Evolutionary conservation across 306 rosid species (phyloP).

Genomic region (Cotoneaster glaucophyllus): DNA sequence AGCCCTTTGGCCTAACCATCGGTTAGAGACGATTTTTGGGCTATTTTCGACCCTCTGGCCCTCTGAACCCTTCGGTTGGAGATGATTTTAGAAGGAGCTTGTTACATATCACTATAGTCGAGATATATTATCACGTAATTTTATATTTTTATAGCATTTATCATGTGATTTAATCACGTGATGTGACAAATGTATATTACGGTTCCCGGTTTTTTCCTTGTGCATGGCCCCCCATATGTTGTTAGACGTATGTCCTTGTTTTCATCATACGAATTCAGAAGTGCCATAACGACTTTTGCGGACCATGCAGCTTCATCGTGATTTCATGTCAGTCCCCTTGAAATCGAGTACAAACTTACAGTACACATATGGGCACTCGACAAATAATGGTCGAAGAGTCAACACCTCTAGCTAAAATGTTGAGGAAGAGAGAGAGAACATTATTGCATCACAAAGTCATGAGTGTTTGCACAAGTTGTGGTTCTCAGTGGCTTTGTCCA

Average conservation of each 20-base stretch:
- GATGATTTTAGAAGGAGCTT: no score
- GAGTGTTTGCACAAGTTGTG: constrained; percentile 4
- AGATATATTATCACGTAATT: no score
- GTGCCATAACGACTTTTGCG: background rate
- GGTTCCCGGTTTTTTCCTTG: background rate
- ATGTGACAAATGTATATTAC: no score
- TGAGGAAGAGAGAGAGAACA: background rate
- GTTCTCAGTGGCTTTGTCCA: constrained; percentile 1
- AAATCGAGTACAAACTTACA: constrained; percentile 2
- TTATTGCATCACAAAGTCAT: constrained; percentile 7
- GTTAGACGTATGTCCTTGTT: background rate
- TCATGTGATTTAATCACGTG: no score
- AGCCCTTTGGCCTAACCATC: no score
- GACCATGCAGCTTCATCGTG: background rate
- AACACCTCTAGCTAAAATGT: constrained; percentile 4
- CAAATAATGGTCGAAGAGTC: constrained; percentile 13
- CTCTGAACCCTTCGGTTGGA: no score
- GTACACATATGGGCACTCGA: constrained; percentile 10
- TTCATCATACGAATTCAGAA: constrained; percentile 5
- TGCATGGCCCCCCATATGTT: background rate
- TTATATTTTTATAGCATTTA: no score
- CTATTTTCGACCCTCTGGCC: no score
- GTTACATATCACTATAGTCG: no score
- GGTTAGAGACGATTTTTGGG: no score
- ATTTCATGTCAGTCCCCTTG: constrained; percentile 15